Evolutionary conservation across 306 rosid genomes (phyloP).

Genomic region (Lithocarpus polystachyus): DNA sequence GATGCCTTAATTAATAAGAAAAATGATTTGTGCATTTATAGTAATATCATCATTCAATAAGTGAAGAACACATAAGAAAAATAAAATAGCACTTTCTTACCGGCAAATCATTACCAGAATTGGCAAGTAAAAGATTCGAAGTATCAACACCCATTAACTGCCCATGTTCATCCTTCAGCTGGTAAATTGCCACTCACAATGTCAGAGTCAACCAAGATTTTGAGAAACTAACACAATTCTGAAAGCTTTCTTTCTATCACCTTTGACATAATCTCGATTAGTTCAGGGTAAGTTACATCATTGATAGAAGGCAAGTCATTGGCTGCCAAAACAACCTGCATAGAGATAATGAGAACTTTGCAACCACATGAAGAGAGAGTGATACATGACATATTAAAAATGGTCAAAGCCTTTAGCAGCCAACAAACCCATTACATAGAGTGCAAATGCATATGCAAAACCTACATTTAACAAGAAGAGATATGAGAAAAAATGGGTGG

Average conservation of each 20-base stretch:
- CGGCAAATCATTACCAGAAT: conserved; percentile 96
- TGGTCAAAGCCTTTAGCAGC: not conserved
- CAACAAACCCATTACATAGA: not conserved
- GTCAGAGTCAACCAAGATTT: conserved; percentile 27
- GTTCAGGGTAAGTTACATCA: conserved; percentile 73
- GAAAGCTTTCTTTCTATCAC: conserved; percentile 27
- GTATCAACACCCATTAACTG: conserved; percentile 66
- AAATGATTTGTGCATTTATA: not conserved
- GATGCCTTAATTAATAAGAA: not conserved
- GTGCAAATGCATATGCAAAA: not conserved
- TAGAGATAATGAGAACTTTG: conserved; percentile 20
- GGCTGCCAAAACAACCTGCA: conserved; percentile 95
- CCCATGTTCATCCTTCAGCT: conserved; percentile 79
- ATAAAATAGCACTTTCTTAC: conserved; percentile 47
- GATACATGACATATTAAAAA: not conserved
- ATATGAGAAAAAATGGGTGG: not conserved
- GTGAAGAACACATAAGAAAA: not conserved
- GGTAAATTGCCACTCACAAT: conserved; percentile 32
- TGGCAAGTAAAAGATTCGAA: conserved; percentile 72
- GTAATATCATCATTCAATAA: not conserved
- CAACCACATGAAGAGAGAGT: not conserved
- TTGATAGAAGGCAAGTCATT: conserved; percentile 96
- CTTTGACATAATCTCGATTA: conserved; percentile 77
- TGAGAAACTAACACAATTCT: conserved; percentile 6
- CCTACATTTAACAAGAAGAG: not conserved